Conservation (phyloP, 768 basidiomycete genomes). For the Auriculariales sp. region DNA sequence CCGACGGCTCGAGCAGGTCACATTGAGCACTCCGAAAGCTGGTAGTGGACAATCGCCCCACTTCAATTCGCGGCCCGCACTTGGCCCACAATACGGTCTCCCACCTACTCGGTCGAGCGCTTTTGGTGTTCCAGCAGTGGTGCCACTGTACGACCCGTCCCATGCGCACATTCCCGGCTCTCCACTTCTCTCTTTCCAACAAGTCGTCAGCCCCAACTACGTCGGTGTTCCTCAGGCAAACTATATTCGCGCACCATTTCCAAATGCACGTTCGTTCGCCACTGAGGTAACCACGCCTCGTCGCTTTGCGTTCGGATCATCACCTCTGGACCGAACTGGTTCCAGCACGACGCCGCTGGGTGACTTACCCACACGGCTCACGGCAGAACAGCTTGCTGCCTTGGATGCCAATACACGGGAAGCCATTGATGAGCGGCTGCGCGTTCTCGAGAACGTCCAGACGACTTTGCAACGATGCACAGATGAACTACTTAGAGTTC, state of each 20-base stretch:
- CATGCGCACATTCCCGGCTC: conserved; percentile 5
- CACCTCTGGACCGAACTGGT: conserved; percentile 2
- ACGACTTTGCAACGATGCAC: conserved; percentile 56
- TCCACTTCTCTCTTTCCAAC: neutral
- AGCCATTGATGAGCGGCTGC: conserved; percentile 73
- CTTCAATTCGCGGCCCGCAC: no score
- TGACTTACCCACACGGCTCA: conserved; percentile 30
- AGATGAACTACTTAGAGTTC: conserved; percentile 62
- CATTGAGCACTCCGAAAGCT: no score
- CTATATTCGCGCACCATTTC: neutral
- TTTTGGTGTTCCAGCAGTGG: conserved; percentile 20
- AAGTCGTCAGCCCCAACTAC: neutral
- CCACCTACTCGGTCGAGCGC: no score
- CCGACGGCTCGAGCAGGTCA: no score
- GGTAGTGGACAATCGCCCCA: no score
- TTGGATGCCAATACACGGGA: conserved; percentile 60
- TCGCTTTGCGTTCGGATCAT: conserved; percentile 3
- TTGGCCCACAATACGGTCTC: no score
- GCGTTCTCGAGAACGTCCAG: conserved; percentile 67
- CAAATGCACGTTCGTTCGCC: conserved; percentile 3
- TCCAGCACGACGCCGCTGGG: conserved; percentile 5
- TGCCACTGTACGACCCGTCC: conserved; percentile 27
- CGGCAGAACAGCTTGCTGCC: conserved; percentile 45
- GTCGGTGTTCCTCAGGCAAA: neutral
- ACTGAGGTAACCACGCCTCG: conserved; percentile 5